A percentile compares a stretch with the other conserved stretches of the same genome.
phyloP scores from a whole-genome alignment of 2,329 filamentous ascomycete species.

The Boeremia exigua region DNA sequence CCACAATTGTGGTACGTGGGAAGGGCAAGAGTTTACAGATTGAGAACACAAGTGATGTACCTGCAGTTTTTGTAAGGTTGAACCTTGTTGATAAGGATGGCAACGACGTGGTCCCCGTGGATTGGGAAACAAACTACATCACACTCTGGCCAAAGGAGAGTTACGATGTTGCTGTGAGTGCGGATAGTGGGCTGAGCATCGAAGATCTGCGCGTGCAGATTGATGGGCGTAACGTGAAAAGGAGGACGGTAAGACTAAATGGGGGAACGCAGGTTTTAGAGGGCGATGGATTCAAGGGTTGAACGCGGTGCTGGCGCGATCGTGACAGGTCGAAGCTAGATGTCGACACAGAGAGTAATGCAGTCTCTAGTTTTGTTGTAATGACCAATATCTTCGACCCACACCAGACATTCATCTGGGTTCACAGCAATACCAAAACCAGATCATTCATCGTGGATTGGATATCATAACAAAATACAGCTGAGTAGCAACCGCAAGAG shows the following conservation, averaged over 20 bases:
- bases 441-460: neutral
- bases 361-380: neutral
- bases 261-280: slow-evolving; percentile 10
- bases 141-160: slow-evolving; percentile 64
- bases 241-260: slow-evolving; percentile 12
- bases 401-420: too few species aligned
- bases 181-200: neutral
- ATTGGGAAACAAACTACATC: slow-evolving; percentile 69
- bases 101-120: slow-evolving; percentile 58
- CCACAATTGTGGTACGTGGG: slow-evolving; percentile 11
- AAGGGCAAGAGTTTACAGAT: slow-evolving; percentile 50
- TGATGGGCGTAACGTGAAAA: slow-evolving; percentile 20
- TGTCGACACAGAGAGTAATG: neutral
- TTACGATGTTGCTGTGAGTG: slow-evolving; percentile 10
- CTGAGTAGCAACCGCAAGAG: neutral
- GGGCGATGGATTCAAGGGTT: neutral
- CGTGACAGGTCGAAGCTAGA: neutral
- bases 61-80: slow-evolving; percentile 65
- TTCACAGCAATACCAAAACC: neutral
- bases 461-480: slow-evolving; percentile 15
- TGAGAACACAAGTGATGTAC: slow-evolving; percentile 59
- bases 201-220: slow-evolving; percentile 14
- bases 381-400: neutral
- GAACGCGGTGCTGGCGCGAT: neutral
- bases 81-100: slow-evolving; percentile 55